Evolutionary conservation across 2,329 filamentous ascomycete genomes (phyloP).

Genomic region (Cladophialophora psammophila): DNA sequence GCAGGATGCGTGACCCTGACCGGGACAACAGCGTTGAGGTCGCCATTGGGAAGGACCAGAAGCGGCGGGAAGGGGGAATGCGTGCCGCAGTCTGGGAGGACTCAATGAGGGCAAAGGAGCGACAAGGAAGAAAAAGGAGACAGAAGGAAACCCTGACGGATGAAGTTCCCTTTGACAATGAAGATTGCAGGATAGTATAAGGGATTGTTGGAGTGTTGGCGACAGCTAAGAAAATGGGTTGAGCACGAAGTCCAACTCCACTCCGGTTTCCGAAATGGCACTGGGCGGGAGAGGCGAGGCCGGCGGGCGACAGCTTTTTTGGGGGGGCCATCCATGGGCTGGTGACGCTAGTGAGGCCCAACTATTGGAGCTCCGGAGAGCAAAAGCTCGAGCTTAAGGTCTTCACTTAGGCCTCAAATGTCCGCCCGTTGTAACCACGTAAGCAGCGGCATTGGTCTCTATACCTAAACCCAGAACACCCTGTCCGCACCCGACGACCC

Average conservation of each 20-base stretch:
- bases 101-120: constrained; percentile 34
- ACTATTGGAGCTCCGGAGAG: constrained; percentile 2
- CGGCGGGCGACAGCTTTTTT: constrained; percentile 19
- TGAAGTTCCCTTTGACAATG: constrained; percentile 18
- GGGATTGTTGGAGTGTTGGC: constrained; percentile 31
- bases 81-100: constrained; percentile 18
- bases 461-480: background rate
- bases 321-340: background rate
- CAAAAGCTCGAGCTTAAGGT: constrained; percentile 11
- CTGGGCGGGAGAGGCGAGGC: constrained; percentile 15
- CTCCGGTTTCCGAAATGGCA: constrained; percentile 23
- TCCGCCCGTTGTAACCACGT: constrained; percentile 7
- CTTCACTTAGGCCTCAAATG: background rate
- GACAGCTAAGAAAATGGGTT: constrained; percentile 34
- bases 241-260: constrained; percentile 21
- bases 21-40: constrained; percentile 58
- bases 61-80: constrained; percentile 21
- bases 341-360: constrained; percentile 7
- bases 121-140: constrained; percentile 29
- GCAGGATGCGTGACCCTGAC: constrained; percentile 52
- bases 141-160: constrained; percentile 26
- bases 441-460: constrained; percentile 15
- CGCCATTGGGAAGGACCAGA: constrained; percentile 58
- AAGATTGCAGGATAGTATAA: constrained; percentile 10
- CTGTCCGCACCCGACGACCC: constrained; percentile 1